These are phyloP conservation scores for Candida labiduridarum DNA, from an alignment of 1,139 yeast species.

Conservation along the genomic window DNA sequence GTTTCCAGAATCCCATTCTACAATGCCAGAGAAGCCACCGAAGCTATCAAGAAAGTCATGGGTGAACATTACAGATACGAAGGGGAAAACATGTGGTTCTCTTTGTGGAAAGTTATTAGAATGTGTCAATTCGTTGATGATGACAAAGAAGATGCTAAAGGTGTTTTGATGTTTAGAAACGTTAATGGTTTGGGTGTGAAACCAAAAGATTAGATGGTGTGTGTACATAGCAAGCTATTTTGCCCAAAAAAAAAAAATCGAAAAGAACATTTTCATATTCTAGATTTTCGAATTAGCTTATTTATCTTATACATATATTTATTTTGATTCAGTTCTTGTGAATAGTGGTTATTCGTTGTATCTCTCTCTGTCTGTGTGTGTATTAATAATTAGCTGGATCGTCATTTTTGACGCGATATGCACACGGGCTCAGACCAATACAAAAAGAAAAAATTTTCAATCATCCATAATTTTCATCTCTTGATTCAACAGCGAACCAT, in stretches of 20 bases:
- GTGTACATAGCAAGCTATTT: constrained; percentile 1
- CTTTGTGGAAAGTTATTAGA: constrained; percentile 73
- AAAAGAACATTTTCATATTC: neutral
- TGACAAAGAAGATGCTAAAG: constrained; percentile 55
- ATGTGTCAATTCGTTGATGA: constrained; percentile 85
- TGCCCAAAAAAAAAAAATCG: too few relatives aligned
- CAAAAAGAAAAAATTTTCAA: constrained; percentile 3
- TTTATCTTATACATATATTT: neutral
- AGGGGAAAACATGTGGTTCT: constrained; percentile 71
- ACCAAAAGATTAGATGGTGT: constrained; percentile 25
- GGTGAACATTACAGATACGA: constrained; percentile 73
- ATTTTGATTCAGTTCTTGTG: neutral
- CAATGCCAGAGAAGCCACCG: constrained; percentile 80
- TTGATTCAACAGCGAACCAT: neutral
- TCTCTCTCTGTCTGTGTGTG: too few relatives aligned
- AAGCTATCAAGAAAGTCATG: constrained; percentile 77
- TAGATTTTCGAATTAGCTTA: constrained; percentile 7
- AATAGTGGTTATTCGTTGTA: neutral
- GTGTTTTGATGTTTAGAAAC: constrained; percentile 64
- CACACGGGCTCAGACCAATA: neutral
- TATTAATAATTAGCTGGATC: neutral
- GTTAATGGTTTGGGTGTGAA: constrained; percentile 54
- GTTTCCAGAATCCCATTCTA: constrained; percentile 85
- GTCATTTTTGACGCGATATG: neutral
- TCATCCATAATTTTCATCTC: neutral